Evolutionary conservation across 1,284 basidiomycete species (phyloP).

Genomic region (Irpex rosettiformis): DNA sequence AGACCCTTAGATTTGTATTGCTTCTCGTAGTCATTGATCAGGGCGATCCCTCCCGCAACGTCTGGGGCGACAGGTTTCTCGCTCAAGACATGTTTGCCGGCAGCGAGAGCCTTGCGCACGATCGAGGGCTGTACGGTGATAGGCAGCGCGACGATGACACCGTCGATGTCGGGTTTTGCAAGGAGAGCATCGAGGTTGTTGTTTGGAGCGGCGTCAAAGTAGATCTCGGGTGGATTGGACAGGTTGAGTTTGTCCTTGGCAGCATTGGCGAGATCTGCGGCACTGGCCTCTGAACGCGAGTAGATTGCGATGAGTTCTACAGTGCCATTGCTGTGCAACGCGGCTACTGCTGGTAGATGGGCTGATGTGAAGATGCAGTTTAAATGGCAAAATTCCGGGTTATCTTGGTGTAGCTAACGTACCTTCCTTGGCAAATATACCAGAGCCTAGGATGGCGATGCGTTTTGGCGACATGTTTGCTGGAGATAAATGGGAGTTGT

Average conservation of each 20-base stretch:
- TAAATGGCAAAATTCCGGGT: constrained; percentile 32
- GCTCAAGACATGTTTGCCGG: constrained; percentile 83
- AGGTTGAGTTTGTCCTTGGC: constrained; percentile 43
- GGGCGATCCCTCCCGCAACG: constrained; percentile 55
- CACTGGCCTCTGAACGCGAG: constrained; percentile 71
- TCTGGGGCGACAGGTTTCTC: constrained; percentile 84
- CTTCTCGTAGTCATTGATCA: constrained; percentile 66
- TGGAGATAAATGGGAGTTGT: not conserved
- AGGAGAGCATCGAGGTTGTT: constrained; percentile 64
- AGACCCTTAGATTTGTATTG: constrained; percentile 67
- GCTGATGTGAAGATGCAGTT: constrained; percentile 36
- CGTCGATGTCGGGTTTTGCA: constrained; percentile 58
- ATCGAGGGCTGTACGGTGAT: constrained; percentile 72
- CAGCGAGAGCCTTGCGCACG: constrained; percentile 56
- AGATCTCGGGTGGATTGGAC: constrained; percentile 41
- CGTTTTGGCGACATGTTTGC: constrained; percentile 25
- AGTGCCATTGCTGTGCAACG: constrained; percentile 38
- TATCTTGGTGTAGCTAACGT: constrained; percentile 21
- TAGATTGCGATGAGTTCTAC: constrained; percentile 67
- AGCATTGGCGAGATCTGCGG: constrained; percentile 44
- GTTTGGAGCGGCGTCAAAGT: constrained; percentile 49
- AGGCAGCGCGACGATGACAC: constrained; percentile 76
- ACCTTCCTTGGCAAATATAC: constrained; percentile 74
- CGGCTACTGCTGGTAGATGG: constrained; percentile 68
- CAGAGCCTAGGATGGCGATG: constrained; percentile 68